phyloP scores from a whole-genome alignment of 2,329 filamentous ascomycete species.

The Westerdykella ornata region DNA sequence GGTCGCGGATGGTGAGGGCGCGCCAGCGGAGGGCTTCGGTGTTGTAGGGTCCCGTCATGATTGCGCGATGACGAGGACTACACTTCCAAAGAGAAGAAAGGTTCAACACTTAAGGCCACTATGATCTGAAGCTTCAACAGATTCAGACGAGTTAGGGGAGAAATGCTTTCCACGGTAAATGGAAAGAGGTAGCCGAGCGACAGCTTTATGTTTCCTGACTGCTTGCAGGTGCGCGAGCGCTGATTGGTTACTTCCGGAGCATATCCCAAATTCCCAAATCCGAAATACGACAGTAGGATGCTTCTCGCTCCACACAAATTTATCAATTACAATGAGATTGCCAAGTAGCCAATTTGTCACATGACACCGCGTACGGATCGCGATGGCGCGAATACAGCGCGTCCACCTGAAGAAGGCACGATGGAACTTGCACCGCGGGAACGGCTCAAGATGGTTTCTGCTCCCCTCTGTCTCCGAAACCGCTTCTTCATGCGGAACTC shows the following conservation, averaged over 20 bases:
- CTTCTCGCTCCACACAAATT: no score
- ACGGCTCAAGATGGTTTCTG: neutral
- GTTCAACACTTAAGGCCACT: no score
- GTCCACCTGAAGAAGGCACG: slow-evolving; percentile 15
- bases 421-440: slow-evolving; percentile 5
- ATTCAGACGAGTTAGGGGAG: no score
- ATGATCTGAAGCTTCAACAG: no score
- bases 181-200: neutral
- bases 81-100: no score
- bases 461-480: neutral
- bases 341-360: slow-evolving; percentile 4
- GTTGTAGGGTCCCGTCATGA: neutral
- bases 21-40: slow-evolving; percentile 33
- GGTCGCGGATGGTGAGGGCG: slow-evolving; percentile 43
- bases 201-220: neutral
- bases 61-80: no score
- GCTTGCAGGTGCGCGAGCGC: neutral
- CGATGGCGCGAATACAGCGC: slow-evolving; percentile 3
- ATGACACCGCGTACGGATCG: slow-evolving; percentile 13
- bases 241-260: slow-evolving; percentile 20
- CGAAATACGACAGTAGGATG: neutral
- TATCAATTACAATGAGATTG: no score
- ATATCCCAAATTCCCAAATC: slow-evolving; percentile 5
- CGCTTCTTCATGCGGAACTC: no score
- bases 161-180: no score